A percentile compares a stretch with the other conserved stretches of the same genome.
These are phyloP conservation scores for Fusarium subtropicale DNA, from an alignment of 2,329 filamentous ascomycete species.

Conservation along the genomic window DNA sequence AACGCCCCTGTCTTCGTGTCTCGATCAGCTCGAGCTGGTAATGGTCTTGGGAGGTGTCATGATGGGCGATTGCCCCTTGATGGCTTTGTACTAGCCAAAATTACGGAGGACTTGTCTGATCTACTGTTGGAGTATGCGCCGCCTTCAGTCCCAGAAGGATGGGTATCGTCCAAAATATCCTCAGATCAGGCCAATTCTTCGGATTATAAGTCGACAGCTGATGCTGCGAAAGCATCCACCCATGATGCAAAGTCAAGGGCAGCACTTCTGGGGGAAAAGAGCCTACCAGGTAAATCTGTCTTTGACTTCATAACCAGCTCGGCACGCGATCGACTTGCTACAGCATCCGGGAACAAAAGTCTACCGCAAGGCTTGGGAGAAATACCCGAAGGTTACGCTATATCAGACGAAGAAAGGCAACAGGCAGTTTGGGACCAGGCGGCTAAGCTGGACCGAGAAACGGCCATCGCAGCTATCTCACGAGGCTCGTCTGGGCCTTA, in stretches of 20 bases:
- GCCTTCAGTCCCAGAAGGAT: conserved; percentile 76
- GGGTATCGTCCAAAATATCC: conserved; percentile 71
- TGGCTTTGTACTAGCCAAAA: conserved; percentile 79
- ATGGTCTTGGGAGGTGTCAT: conserved; percentile 72
- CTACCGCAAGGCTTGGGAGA: conserved; percentile 84
- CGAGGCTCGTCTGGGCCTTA: conserved; percentile 79
- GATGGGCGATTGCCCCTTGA: conserved; percentile 84
- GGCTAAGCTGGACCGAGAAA: conserved; percentile 73
- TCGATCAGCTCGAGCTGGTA: conserved; percentile 57
- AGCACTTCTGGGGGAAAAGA: conserved; percentile 80
- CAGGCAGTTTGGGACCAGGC: conserved; percentile 69
- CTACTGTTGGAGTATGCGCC: conserved; percentile 64
- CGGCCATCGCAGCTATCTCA: conserved; percentile 75
- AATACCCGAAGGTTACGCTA: conserved; percentile 71
- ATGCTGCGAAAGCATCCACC: conserved; percentile 80
- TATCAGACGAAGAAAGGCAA: conserved; percentile 72
- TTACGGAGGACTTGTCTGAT: conserved; percentile 54
- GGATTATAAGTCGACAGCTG: conserved; percentile 73
- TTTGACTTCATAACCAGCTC: conserved; percentile 90
- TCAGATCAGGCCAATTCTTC: conserved; percentile 13
- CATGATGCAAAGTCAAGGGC: conserved; percentile 83
- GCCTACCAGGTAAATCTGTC: conserved; percentile 88
- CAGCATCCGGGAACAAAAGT: conserved; percentile 78
- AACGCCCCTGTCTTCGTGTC: conserved; percentile 81
- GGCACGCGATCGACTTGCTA: conserved; percentile 79